phyloP scores from a whole-genome alignment of 2,329 filamentous ascomycete species.

The Cadophora sp. region DNA sequence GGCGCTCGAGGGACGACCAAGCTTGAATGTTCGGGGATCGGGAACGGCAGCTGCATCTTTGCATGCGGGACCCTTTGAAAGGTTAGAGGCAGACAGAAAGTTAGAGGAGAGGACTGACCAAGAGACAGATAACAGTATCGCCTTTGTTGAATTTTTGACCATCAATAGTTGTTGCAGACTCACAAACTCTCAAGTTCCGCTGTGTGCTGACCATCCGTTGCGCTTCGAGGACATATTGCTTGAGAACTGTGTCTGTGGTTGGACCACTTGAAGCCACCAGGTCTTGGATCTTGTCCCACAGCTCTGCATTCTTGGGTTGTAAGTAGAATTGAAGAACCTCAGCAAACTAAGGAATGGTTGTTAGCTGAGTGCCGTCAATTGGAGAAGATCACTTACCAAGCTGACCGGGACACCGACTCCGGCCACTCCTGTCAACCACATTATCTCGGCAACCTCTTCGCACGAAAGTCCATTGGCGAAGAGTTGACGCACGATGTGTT shows the following conservation, averaged over 20 bases:
- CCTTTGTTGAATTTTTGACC: slow-evolving; percentile 1
- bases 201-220: slow-evolving; percentile 16
- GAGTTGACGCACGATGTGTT: slow-evolving; percentile 67
- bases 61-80: slow-evolving; percentile 13
- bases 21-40: slow-evolving; percentile 64
- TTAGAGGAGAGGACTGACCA: not conserved
- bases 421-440: slow-evolving; percentile 14
- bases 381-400: slow-evolving; percentile 3
- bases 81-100: not conserved
- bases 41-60: slow-evolving; percentile 47
- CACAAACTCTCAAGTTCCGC: slow-evolving; percentile 3
- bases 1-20: slow-evolving; percentile 65
- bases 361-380: not conserved
- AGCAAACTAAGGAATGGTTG: slow-evolving; percentile 10
- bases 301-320: slow-evolving; percentile 9
- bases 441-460: slow-evolving; percentile 61
- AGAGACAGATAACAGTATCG: not conserved
- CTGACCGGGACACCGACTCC: slow-evolving; percentile 16
- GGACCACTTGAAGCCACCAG: slow-evolving; percentile 48
- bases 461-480: slow-evolving; percentile 66
- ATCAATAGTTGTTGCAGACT: not conserved
- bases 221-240: slow-evolving; percentile 21
- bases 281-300: slow-evolving; percentile 23
- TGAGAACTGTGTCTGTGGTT: slow-evolving; percentile 10
- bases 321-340: slow-evolving; percentile 23